Evolutionary conservation across 2,329 filamentous ascomycete genomes (phyloP).

Genomic region (Diaporthe humulicola): DNA sequence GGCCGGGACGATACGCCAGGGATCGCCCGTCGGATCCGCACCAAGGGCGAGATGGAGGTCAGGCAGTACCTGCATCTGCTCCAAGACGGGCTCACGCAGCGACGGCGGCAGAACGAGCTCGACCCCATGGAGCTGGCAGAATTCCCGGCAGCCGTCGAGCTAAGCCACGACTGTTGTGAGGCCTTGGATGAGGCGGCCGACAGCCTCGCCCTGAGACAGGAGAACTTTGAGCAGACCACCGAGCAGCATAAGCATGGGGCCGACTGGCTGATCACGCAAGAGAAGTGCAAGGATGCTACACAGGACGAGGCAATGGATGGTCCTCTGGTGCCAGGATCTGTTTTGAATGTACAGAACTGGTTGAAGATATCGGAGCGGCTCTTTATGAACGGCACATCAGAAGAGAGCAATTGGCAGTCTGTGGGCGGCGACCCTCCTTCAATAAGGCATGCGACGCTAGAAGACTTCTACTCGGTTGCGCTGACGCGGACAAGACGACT

Average conservation of each 20-base stretch:
- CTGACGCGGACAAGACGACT: conserved; percentile 78
- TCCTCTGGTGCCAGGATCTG: conserved; percentile 36
- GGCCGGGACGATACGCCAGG: conserved; percentile 73
- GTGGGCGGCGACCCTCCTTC: conserved; percentile 72
- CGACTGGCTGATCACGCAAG: conserved; percentile 73
- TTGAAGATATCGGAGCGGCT: conserved; percentile 73
- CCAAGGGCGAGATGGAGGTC: conserved; percentile 83
- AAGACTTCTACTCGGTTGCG: conserved; percentile 79
- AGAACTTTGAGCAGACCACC: conserved; percentile 69
- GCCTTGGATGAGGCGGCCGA: conserved; percentile 79
- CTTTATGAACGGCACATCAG: conserved; percentile 80
- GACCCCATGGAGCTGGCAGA: conserved; percentile 64
- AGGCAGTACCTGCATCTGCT: conserved; percentile 77
- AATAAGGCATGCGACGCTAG: conserved; percentile 80
- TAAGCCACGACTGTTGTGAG: conserved; percentile 74
- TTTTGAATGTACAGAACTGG: conserved; percentile 74
- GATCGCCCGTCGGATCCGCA: conserved; percentile 74
- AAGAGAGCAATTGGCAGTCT: conserved; percentile 76
- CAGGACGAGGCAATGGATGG: conserved; percentile 39
- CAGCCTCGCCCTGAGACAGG: conserved; percentile 73
- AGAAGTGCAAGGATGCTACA: conserved; percentile 41
- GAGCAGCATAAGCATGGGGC: conserved; percentile 74
- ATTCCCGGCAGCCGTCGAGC: conserved; percentile 77
- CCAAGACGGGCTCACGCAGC: conserved; percentile 59
- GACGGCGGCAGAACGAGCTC: conserved; percentile 51